Evolutionary conservation across 2,329 filamentous ascomycete genomes (phyloP).

Genomic region (Seiridium cupressi): DNA sequence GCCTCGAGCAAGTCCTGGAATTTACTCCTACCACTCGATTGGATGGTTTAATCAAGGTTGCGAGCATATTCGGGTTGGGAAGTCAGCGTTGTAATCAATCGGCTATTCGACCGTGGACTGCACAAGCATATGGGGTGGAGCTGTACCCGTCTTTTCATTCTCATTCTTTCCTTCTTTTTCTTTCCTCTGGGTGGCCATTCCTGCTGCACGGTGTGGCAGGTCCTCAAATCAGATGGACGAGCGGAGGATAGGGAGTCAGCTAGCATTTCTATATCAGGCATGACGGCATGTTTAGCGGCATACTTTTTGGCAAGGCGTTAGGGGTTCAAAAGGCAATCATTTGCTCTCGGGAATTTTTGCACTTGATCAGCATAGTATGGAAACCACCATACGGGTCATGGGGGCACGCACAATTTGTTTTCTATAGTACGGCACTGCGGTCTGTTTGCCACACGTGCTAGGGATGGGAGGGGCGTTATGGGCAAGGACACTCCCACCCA

Average conservation of each 20-base stretch:
- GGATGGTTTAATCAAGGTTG: too few species aligned
- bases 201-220: not conserved
- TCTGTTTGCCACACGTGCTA: not conserved
- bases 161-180: too few species aligned
- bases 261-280: not conserved
- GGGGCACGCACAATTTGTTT: not conserved
- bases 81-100: too few species aligned
- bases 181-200: too few species aligned
- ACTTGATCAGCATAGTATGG: not conserved
- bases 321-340: not conserved
- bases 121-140: too few species aligned
- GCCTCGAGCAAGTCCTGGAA: too few species aligned
- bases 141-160: too few species aligned
- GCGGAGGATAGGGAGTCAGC: not conserved
- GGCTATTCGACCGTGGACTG: too few species aligned
- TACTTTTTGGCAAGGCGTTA: conserved; percentile 1
- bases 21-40: too few species aligned
- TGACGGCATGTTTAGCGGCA: not conserved
- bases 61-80: too few species aligned
- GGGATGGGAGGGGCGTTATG: not conserved
- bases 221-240: not conserved
- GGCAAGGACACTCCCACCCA: not conserved
- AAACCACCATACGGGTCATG: not conserved
- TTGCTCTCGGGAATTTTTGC: not conserved
- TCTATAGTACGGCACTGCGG: not conserved